phyloP scores from a whole-genome alignment of 108 stramenopile species.

The Pseudonitzschia delicatissima region DNA sequence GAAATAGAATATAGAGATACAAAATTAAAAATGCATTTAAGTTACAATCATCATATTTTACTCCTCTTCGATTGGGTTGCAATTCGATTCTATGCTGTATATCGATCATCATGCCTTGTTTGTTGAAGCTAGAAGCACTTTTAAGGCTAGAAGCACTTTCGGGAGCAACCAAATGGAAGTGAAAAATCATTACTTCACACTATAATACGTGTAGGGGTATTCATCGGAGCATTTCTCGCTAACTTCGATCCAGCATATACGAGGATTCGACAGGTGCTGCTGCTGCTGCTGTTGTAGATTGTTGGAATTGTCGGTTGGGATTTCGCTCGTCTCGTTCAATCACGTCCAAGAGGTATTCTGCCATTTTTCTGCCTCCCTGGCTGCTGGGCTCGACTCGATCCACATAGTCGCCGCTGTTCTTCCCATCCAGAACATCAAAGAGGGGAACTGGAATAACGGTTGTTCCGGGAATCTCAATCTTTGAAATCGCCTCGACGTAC shows the following conservation, averaged over 20 bases:
- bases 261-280: background rate
- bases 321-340: conserved; percentile 26
- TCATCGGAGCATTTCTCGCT: too few relatives aligned
- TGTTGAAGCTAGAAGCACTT: too few relatives aligned
- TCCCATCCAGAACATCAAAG: conserved; percentile 77
- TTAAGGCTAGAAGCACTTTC: too few relatives aligned
- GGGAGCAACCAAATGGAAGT: too few relatives aligned
- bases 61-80: too few relatives aligned
- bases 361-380: conserved; percentile 84
- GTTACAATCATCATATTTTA: too few relatives aligned
- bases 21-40: too few relatives aligned
- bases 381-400: conserved; percentile 88
- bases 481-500: conserved; percentile 69
- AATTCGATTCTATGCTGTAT: too few relatives aligned
- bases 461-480: conserved; percentile 57
- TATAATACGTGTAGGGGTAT: too few relatives aligned
- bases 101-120: too few relatives aligned
- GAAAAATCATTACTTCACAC: too few relatives aligned
- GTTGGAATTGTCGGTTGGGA: background rate
- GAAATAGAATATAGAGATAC: too few relatives aligned
- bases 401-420: conserved; percentile 72
- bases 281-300: background rate
- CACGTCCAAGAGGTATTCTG: conserved; percentile 65
- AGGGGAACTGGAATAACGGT: conserved; percentile 82
- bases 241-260: conserved; percentile 8